Percentiles rank a stretch among this genome's conserved stretches.
Evolutionary conservation across 331 rosid species (phyloP).

Genomic region (Acacia pycnantha): DNA sequence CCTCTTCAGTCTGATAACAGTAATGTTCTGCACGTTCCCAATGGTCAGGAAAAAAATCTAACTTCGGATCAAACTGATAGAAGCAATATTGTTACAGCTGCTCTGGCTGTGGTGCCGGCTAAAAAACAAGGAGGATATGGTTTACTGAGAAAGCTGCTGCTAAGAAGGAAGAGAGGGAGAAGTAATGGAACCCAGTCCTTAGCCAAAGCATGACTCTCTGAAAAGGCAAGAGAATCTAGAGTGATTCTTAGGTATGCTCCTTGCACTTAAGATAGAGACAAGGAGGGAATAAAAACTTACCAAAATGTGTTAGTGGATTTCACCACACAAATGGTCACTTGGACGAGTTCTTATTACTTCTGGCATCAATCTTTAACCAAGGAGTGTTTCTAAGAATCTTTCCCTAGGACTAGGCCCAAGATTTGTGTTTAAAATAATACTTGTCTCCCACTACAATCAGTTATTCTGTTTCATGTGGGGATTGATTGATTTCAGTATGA

Average conservation of each 20-base stretch:
- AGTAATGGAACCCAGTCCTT: constrained; percentile 31
- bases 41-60: constrained; percentile 23
- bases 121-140: constrained; percentile 60
- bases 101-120: constrained; percentile 44
- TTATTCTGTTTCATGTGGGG: neutral
- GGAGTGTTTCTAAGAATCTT: neutral
- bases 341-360: neutral
- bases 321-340: neutral
- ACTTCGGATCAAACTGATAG: constrained; percentile 35
- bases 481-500: neutral
- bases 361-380: neutral
- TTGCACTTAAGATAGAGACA: neutral
- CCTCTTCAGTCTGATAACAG: constrained; percentile 32
- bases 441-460: neutral
- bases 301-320: neutral
- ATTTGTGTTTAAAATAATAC: neutral
- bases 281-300: neutral
- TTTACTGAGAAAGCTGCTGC: constrained; percentile 61
- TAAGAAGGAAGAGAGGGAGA: constrained; percentile 54
- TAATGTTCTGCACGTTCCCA: constrained; percentile 32
- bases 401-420: neutral
- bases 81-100: constrained; percentile 27
- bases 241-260: neutral
- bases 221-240: neutral
- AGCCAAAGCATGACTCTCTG: neutral